A percentile compares a stretch with the other conserved stretches of the same genome.
phyloP scores from a whole-genome alignment of 768 basidiomycete species.

The Naematelia encephala region DNA sequence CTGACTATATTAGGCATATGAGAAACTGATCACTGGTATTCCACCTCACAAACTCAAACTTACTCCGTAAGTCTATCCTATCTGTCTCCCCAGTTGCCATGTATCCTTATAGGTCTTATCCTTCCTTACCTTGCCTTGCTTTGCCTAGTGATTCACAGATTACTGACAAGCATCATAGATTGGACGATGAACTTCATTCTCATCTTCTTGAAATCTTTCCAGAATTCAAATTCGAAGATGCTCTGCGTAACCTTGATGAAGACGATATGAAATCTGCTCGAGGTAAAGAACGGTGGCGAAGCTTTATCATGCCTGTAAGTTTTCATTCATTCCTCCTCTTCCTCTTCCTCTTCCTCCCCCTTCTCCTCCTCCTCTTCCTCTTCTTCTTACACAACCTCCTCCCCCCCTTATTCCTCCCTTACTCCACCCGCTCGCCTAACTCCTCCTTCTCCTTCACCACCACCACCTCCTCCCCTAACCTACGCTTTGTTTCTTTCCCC shows the following conservation, averaged over 20 bases:
- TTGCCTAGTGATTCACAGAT: background rate
- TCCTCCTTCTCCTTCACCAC: too few relatives aligned
- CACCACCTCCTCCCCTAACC: too few relatives aligned
- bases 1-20: conserved; percentile 68
- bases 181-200: conserved; percentile 87
- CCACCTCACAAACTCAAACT: conserved; percentile 70
- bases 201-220: conserved; percentile 76
- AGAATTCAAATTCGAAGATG: conserved; percentile 57
- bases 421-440: background rate
- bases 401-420: background rate
- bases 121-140: background rate
- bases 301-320: conserved; percentile 63
- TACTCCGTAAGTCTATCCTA: conserved; percentile 62
- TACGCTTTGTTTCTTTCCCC: too few relatives aligned
- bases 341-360: background rate
- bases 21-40: conserved; percentile 83
- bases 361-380: background rate
- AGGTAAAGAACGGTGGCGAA: conserved; percentile 87
- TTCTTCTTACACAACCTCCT: background rate
- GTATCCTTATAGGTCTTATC: background rate
- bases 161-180: conserved; percentile 52
- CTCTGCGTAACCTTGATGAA: conserved; percentile 68
- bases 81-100: background rate
- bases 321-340: background rate
- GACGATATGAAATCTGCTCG: conserved; percentile 83